Base-by-base conservation (phyloP, 495 filamentous ascomycete species). In the Hypomontagnella submonticulosa region DNA sequence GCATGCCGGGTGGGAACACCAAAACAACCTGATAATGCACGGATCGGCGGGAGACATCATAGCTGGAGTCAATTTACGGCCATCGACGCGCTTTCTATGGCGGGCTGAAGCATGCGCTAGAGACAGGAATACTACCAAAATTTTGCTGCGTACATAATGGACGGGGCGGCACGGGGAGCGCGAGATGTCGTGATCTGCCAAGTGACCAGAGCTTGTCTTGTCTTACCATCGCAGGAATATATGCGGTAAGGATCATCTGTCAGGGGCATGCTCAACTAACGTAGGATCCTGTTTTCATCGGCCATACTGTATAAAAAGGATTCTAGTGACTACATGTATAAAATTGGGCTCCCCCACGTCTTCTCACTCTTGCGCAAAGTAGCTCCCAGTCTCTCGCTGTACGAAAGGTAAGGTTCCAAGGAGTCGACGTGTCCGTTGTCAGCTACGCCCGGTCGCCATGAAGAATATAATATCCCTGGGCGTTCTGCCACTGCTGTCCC, bases 151-250 rank as follows among this genome's bases (percentile, higher is more conserved):
- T 6, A 27, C 23, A 6, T 27, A 27, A 6, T 27, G 12, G 19
- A 23, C 18, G 34, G 19, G 23, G 13, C 33, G 16, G 33, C 4
- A 61, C 42, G 58, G 52, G 46, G 46, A 46, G 55, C 48, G 55
- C 55, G 55, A 63, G 49, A 69, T 69, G 66, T 69, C 66, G 66
- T 63, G 59, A 69, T 69, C 60, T 20, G 66, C 66, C 60, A 63
- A 69, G 66, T 63, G 64, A 67, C 64, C 63, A 30, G 51, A 40
- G 10, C 33, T 23, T 62, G 57, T 52, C 54, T 27, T 68, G 59
- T 63, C 60, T 57, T 69, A 59, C 66, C 66, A 61, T 60, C 52
- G 27, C 20, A 34, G 54, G 42, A 48, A 49, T 23, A 48, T 42
- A 69, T 63, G 13, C 36, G 54, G 59, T 60, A 69, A 33, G 59